Evolutionary conservation across 1,284 basidiomycete genomes (phyloP), one percentile per base, ranked within the genome.

Genomic region (Paramarasmius palmivorus): DNA sequence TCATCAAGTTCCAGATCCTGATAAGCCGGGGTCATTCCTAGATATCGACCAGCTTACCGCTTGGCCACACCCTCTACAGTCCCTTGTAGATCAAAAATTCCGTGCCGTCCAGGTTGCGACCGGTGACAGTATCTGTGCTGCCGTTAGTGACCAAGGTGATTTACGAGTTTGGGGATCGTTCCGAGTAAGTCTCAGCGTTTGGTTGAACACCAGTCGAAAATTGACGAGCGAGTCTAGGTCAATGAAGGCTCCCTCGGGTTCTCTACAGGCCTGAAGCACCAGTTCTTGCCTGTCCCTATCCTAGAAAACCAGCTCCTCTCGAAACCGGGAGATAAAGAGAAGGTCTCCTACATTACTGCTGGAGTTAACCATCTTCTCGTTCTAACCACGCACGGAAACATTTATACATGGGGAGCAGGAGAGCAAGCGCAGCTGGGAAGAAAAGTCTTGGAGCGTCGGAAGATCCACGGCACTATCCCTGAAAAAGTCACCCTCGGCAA

Each of bases 121-220:
- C 19, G 92, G 93, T 15, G 93, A 95, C 67, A 92, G 86, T 58
- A 87, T 93, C 59, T 91, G 87, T 61, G 87, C 92, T 37, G 92
- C 90, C 14, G 77, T 96, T 57, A 87, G 86, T 54, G 79, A 82
- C 55, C 76, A 86, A 52, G 94, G 95, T 39, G 85, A 92, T 57
- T 72, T 97, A 22, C 78, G 89, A 49, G 90, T 91, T 12, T 98
- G 95, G 95, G 95, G 95, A 35, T 89, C 88, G 51, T 98, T 97
- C 77, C 81, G 93, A 42, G 95, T 95, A 69, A 65, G 91, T 76
- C 35, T 20, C 44, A 36, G 45, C 49, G 40, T 44, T 9, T 50
- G 25, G 52, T 52, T 26, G 38, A 49, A 35, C 50, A 34, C 22
- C 55, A 48, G 53, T 15, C 48, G 55, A 50, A n/a, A 44, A 2